Evolutionary conservation across 164 flowering plant species (phyloP), one percentile per base, ranked within the genome.

Genomic region (Chimonanthus praecox): DNA sequence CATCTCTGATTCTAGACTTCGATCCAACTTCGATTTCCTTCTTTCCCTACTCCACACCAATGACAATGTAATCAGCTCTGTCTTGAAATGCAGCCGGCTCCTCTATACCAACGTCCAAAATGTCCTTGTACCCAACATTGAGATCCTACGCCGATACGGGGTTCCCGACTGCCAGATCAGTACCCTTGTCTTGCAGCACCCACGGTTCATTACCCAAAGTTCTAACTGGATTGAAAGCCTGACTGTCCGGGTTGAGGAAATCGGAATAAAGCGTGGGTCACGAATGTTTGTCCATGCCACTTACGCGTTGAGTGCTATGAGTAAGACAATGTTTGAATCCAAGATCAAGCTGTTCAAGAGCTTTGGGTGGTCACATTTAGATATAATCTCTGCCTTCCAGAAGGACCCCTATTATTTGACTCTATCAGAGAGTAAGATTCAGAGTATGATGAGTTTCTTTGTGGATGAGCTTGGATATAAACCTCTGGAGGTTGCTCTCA

Each of bases 281-380:
- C 51, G 69, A 21, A 13, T 68, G 72, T 73, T 72, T 15, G 66
- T 69, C 45, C 18, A 73, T 13, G 76, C 76, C 2, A 46, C 68
- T 6, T 18, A 15, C 54, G 63, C 51, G 5, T 8, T 77, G 9
- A 43, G 65, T 5, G 3, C 46, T 13, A n/a, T 62, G 64, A 73
- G 49, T 54, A 47, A 62, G 64, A 18, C 68, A 20, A 69, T 21
- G 7, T 43, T 73, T 21, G 66, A 69, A n/a, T 64, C 46, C 13
- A 77, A 71, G 60, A 62, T 68, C 20, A 43, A 68, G 47, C 9
- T 72, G 13, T 68, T 48, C 5, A 62, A 47, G 69, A 68, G 72
- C 20, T 73, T 68, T 49, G 79, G 79, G 11, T 77, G 79, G 79
- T 72, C 72, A 0, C 64, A 61, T 11, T 47, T 43, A 18, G 71